These are phyloP conservation scores for Tetrapisispora namnaoensis DNA, from an alignment of 805 yeast genomes.

Conservation along the genomic window DNA sequence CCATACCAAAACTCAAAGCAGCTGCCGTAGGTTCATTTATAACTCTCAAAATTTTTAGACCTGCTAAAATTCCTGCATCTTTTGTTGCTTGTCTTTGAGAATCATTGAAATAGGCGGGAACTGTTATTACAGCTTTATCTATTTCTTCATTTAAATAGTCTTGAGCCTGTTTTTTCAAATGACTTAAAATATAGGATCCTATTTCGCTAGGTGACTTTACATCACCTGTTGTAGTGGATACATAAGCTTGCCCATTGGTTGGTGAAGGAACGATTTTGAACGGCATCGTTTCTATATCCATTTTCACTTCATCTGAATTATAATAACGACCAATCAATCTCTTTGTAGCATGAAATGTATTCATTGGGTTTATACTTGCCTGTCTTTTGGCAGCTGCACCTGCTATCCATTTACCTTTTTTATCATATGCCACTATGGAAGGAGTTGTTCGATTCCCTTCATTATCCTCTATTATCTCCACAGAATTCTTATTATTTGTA, in stretches of 20 bases:
- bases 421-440: constrained; percentile 60
- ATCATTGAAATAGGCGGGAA: constrained; percentile 78
- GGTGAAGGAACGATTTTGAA: constrained; percentile 47
- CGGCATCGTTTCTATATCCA: constrained; percentile 54
- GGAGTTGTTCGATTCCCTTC: constrained; percentile 73
- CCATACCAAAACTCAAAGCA: constrained; percentile 72
- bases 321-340: constrained; percentile 68
- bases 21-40: constrained; percentile 84
- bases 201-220: constrained; percentile 61
- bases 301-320: constrained; percentile 59
- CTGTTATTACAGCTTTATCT: constrained; percentile 71
- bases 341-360: constrained; percentile 75
- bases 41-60: constrained; percentile 64
- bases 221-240: constrained; percentile 32
- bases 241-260: constrained; percentile 61
- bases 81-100: constrained; percentile 80
- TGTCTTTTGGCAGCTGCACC: constrained; percentile 74
- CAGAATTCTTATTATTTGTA: constrained; percentile 46
- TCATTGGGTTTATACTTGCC: constrained; percentile 62
- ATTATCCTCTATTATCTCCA: constrained; percentile 62
- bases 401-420: constrained; percentile 35
- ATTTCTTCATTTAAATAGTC: constrained; percentile 42
- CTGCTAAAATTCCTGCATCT: constrained; percentile 66
- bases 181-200: constrained; percentile 52
- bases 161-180: constrained; percentile 61